These are phyloP conservation scores for Stachybotrys chartarum DNA, from an alignment of 2,329 filamentous ascomycete genomes.

Conservation along the genomic window DNA sequence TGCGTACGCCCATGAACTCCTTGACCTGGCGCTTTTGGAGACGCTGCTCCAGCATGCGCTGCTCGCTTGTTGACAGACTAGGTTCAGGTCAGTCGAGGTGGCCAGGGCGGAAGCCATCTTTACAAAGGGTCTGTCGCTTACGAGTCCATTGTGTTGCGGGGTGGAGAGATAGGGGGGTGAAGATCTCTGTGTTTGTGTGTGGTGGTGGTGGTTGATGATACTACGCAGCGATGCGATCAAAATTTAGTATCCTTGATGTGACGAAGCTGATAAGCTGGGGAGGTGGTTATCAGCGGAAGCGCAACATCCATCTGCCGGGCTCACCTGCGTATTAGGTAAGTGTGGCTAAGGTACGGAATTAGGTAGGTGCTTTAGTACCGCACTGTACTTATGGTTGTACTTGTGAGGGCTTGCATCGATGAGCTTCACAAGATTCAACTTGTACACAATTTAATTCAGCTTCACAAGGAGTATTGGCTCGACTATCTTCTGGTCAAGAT, in stretches of 20 bases:
- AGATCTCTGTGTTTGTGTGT: neutral
- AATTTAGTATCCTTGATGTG: conserved; percentile 4
- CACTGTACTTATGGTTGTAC: too few relatives aligned
- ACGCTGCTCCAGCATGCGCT: conserved; percentile 86
- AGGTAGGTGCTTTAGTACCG: too few relatives aligned
- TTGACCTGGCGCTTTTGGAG: conserved; percentile 99
- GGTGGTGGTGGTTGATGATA: neutral
- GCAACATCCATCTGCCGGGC: conserved; percentile 3
- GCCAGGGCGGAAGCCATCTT: too few relatives aligned
- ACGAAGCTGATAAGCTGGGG: conserved; percentile 1
- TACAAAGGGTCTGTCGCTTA: conserved; percentile 5
- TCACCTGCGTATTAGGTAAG: too few relatives aligned
- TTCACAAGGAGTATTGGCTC: too few relatives aligned
- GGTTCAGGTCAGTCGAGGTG: conserved; percentile 4
- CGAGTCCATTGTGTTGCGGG: conserved; percentile 17
- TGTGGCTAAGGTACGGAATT: too few relatives aligned
- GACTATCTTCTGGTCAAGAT: too few relatives aligned
- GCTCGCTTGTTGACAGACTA: conserved; percentile 68
- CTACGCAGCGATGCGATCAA: conserved; percentile 3
- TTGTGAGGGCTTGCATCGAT: too few relatives aligned
- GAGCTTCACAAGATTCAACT: too few relatives aligned
- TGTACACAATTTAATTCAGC: too few relatives aligned
- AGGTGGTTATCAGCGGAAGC: conserved; percentile 1
- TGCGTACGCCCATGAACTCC: conserved; percentile 89
- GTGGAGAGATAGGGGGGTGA: neutral